A percentile compares a stretch with the other conserved stretches of the same genome.
Conservation (phyloP, 768 basidiomycete species). For the Inosperma sp. region DNA sequence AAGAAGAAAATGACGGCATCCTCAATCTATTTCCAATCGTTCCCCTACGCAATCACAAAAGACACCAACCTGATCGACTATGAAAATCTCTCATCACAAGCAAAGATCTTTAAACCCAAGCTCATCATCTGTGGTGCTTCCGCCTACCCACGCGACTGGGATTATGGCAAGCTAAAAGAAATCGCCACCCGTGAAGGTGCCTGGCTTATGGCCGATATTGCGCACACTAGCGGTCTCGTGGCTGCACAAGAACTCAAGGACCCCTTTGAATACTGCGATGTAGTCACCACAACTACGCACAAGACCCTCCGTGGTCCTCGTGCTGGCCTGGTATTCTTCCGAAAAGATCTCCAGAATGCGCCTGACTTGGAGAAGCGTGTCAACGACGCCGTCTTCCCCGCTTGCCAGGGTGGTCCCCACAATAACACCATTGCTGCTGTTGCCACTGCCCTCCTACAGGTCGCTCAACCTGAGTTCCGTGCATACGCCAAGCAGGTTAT, state of each 20-base stretch:
- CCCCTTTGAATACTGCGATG: constrained; percentile 95
- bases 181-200: constrained; percentile 85
- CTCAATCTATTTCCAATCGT: constrained; percentile 99
- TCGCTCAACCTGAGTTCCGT: constrained; percentile 83
- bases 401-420: constrained; percentile 99
- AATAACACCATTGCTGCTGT: constrained; percentile 98
- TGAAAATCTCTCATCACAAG: constrained; percentile 69
- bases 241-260: constrained; percentile 86
- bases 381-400: constrained; percentile 98
- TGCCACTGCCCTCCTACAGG: constrained; percentile 90
- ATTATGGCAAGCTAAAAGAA: constrained; percentile 78
- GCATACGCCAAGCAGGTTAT: constrained; percentile 94
- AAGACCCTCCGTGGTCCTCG: constrained; percentile 98
- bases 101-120: constrained; percentile 92
- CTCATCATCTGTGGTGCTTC: constrained; percentile 97
- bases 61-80: constrained; percentile 90
- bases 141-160: constrained; percentile 98
- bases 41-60: constrained; percentile 85
- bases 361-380: constrained; percentile 93
- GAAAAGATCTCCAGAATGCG: constrained; percentile 77
- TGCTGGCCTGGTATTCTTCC: constrained; percentile 98
- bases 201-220: constrained; percentile 94
- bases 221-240: constrained; percentile 93
- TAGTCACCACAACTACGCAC: constrained; percentile 99
- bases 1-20: constrained; percentile 99